Evolutionary conservation across 805 yeast species (phyloP), one percentile per base, ranked within the genome.

Genomic region (Nakazawaea holstii): DNA sequence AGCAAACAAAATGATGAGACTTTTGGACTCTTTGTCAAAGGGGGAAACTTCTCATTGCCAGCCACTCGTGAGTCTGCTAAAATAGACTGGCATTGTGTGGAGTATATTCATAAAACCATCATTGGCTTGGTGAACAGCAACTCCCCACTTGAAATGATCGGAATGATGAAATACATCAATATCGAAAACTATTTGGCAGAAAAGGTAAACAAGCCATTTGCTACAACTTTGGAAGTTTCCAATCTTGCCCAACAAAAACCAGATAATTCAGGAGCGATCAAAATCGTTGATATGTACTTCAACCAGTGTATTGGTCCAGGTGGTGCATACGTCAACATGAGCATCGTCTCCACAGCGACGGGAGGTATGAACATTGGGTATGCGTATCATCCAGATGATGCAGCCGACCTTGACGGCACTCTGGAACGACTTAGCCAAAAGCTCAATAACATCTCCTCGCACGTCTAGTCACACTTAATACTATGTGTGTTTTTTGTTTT

Each of bases 341-440:
- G 43, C 30, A 33, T 43, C 6, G 13, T 39, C 13, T 43, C 50
- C 8, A 39, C 44, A 6, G 14, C 10, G 11, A 11, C 9, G 6
- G 47, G 47, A 4, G 50, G 50, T 2, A 33, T 48, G 47, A 48
- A 35, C 32, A 43, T 48, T 29, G 43, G 27, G 9, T 24, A 43
- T 10, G 9, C 45, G 8, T 35, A 40, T 30, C 24, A 14, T 5
- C 37, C 44, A 13, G 36, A 31, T 10, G 37, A 41, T 7, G 37
- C 3, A 28, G 20, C 24, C 4, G 13, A 17, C 1, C 20, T 39
- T n/a, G 17, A 14, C 10, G 14, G 10, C 4, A 10, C 24, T 20
- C 14, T 37, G 27, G 39, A 37, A 5, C 5, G 6, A 14, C 20
- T 40, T 30, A 13, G 15, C n/a, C 14, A 30, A 17, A 33, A 8